Evolutionary conservation across 208 protist genomes (phyloP), one percentile per base, ranked within the genome.

Genomic region (Leishmania guyanensis): DNA sequence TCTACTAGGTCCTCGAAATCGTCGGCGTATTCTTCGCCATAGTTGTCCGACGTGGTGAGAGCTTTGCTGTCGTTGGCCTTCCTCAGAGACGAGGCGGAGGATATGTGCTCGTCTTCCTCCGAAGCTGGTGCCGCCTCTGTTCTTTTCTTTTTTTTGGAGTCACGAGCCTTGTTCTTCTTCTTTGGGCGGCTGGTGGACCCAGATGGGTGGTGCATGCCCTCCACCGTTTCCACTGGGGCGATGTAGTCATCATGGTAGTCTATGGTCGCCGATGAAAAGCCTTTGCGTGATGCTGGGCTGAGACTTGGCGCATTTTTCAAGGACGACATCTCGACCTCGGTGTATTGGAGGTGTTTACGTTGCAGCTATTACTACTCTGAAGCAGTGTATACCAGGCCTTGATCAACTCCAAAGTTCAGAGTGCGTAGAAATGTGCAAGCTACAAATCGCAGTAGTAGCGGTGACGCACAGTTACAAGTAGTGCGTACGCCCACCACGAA

Each of bases 211-310:
- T 71, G 64, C 51, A 68, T 84, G 68, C 58, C 80, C 72, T 72
- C 79, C 77, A 81, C 75, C 56, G 54, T 68, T 60, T 65, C 81
- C 77, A 79, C 74, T 20, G 86, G 66, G 0, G 79, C 83, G 36
- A 90, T 91, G 75, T 89, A 88, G 64, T 93, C 86, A 65, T 95
- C 90, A 26, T 92, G 88, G 75, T 95, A 82, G 60, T 86, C 84
- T n/a, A 77, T 3, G 39, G 74, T 43, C 9, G 51, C 39, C 64
- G 82, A 82, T 53, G 84, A 85, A 39, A 84, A 85, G 17, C 77
- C 81, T 53, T 86, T 86, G n/a, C 54, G 74, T 36, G 82, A 68
- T 75, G 72, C 86, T 70, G 29, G 83, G 51, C 26, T 87, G 46
- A 95, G 84, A 54, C 86, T 94, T 17, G 91, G 93, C 53, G 91